These are phyloP conservation scores for Afroboletus lepidellus DNA, from an alignment of 1,284 basidiomycete species.

Conservation along the genomic window DNA sequence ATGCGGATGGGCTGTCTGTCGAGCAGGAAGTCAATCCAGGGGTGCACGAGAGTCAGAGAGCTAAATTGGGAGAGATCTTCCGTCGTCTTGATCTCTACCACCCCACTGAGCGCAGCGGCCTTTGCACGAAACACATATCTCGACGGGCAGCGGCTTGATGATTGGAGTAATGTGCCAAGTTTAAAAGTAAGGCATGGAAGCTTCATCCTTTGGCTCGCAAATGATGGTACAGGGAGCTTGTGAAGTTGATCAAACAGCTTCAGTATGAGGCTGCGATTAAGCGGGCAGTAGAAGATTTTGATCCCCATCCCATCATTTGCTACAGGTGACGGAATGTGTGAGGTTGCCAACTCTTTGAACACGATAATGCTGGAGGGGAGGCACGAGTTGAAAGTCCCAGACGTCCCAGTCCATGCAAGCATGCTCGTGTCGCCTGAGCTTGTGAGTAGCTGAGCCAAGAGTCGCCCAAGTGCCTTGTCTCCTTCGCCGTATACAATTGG, in stretches of 20 bases:
- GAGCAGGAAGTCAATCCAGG: conserved; percentile 8
- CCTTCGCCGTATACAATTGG: not conserved
- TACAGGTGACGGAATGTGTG: not conserved
- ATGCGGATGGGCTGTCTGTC: not conserved
- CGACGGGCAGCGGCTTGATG: not conserved
- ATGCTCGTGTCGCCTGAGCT: not conserved
- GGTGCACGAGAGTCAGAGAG: conserved; percentile 8
- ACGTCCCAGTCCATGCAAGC: not conserved
- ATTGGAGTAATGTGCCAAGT: not conserved
- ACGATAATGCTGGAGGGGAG: not conserved
- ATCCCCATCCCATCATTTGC: too few relatives aligned
- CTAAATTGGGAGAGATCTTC: conserved; percentile 3
- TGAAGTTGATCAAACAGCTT: conserved; percentile 1
- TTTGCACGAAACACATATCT: not conserved
- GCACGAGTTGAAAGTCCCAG: not conserved
- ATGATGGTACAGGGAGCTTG: not conserved
- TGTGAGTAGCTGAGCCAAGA: not conserved
- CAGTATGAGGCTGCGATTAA: not conserved
- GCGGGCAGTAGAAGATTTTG: not conserved
- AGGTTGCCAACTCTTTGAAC: not conserved
- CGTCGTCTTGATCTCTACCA: not conserved
- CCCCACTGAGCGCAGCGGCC: not conserved
- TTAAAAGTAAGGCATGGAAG: conserved; percentile 3
- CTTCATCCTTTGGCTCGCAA: not conserved
- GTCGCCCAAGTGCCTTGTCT: not conserved